A percentile compares a stretch with the other conserved stretches of the same genome.
phyloP scores from a whole-genome alignment of 805 yeast species.

The Ogataea nakhonphanomensis region DNA sequence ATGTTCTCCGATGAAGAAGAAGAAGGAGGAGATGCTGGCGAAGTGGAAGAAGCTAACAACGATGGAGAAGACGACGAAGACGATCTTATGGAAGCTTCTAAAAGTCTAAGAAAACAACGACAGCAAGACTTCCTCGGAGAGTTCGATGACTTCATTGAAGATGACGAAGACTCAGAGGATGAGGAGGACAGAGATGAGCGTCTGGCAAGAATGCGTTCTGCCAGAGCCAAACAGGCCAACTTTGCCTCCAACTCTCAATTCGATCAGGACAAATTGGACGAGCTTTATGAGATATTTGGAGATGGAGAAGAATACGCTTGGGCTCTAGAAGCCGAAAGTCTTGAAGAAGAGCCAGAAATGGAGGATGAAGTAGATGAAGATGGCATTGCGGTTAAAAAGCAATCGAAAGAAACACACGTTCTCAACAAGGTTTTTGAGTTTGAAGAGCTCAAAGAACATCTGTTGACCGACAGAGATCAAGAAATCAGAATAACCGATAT shows the following conservation, averaged over 20 bases:
- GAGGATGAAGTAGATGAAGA: constrained; percentile 39
- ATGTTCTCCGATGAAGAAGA: constrained; percentile 66
- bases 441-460: constrained; percentile 82
- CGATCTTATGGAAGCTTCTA: constrained; percentile 30
- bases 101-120: constrained; percentile 24
- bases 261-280: constrained; percentile 89
- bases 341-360: constrained; percentile 41
- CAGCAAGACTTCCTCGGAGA: constrained; percentile 56
- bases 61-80: constrained; percentile 32
- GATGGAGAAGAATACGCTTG: constrained; percentile 97
- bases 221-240: constrained; percentile 28
- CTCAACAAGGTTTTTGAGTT: constrained; percentile 92
- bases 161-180: constrained; percentile 92
- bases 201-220: constrained; percentile 35
- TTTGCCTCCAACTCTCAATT: constrained; percentile 42
- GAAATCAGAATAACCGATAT: constrained; percentile 78
- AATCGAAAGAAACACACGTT: constrained; percentile 42
- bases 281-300: constrained; percentile 92
- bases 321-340: constrained; percentile 90
- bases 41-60: constrained; percentile 20
- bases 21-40: constrained; percentile 25
- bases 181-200: constrained; percentile 58
- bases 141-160: constrained; percentile 95
- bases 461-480: constrained; percentile 92
- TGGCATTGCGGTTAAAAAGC: constrained; percentile 31